Evolutionary conservation across 2,329 filamentous ascomycete species (phyloP).

Genomic region (Colletotrichum sp.): DNA sequence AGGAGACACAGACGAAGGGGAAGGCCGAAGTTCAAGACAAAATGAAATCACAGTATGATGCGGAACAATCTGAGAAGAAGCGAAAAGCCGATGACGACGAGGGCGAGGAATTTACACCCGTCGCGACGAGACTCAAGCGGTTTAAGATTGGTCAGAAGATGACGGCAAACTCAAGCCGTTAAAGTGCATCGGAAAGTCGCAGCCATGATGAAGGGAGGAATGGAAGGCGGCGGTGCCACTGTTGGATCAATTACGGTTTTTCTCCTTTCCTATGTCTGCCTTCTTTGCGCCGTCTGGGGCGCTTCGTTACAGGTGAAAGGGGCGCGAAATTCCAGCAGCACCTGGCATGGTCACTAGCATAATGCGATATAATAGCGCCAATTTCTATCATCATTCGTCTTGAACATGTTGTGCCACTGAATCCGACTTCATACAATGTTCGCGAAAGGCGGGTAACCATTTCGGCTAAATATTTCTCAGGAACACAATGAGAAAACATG

Average conservation of each 20-base stretch:
- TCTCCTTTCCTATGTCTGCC: no score
- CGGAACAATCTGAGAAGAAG: neutral
- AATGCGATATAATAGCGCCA: neutral
- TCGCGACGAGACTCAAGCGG: rapidly evolving
- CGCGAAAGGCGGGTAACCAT: neutral
- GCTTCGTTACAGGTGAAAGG: no score
- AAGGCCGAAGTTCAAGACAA: neutral
- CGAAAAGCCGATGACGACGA: neutral
- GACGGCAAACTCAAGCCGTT: neutral
- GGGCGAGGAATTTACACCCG: rapidly evolving
- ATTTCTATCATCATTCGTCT: neutral
- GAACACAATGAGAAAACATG: neutral
- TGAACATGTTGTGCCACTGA: neutral
- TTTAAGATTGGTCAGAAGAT: neutral
- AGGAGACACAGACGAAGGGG: rapidly evolving
- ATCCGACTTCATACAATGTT: neutral
- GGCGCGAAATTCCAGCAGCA: neutral
- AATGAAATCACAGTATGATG: rapidly evolving
- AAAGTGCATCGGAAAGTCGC: neutral
- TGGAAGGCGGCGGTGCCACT: no score
- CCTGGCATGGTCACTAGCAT: neutral
- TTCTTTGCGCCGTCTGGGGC: neutral
- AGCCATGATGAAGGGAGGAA: no score
- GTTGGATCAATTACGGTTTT: no score
- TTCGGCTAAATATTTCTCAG: neutral